A percentile compares a stretch with the other conserved stretches of the same genome.
phyloP scores from a whole-genome alignment of 768 basidiomycete genomes.

The Mycena albidolilacea region DNA sequence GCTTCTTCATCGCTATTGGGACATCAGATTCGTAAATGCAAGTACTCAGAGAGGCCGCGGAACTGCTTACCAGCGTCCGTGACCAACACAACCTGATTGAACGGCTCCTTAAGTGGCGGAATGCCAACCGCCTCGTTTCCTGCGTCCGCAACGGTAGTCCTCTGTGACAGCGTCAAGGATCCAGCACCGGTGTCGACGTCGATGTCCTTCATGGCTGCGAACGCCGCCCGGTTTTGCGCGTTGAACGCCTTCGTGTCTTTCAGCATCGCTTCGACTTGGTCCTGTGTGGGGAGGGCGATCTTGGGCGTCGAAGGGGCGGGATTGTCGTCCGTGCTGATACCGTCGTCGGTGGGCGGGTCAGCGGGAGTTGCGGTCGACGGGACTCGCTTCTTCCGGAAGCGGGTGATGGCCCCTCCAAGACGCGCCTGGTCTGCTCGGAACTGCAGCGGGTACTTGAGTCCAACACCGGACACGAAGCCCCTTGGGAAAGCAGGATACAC shows the following conservation, averaged over 20 bases:
- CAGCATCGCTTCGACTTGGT: background rate
- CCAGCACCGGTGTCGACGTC: background rate
- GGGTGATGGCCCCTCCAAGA: background rate
- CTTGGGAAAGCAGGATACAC: too few relatives aligned
- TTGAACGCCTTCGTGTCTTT: background rate
- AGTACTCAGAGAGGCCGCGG: too few relatives aligned
- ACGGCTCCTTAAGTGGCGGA: background rate
- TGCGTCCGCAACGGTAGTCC: background rate
- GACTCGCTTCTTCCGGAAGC: background rate
- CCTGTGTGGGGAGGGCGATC: background rate
- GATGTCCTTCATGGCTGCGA: background rate
- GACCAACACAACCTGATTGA: conserved; percentile 9
- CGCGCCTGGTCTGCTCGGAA: background rate
- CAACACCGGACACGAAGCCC: too few relatives aligned
- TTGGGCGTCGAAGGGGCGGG: background rate
- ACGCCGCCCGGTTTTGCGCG: background rate
- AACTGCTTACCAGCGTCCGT: background rate
- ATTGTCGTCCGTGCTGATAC: conserved; percentile 10
- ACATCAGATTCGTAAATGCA: too few relatives aligned
- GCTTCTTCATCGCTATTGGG: background rate
- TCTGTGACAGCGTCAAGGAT: background rate
- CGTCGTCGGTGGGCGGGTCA: conserved; percentile 6
- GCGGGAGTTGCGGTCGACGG: background rate
- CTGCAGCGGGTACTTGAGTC: background rate
- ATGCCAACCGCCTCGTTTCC: background rate